These are phyloP conservation scores for Neurospora cerealis DNA, from an alignment of 495 filamentous ascomycete genomes.

Conservation along the genomic window DNA sequence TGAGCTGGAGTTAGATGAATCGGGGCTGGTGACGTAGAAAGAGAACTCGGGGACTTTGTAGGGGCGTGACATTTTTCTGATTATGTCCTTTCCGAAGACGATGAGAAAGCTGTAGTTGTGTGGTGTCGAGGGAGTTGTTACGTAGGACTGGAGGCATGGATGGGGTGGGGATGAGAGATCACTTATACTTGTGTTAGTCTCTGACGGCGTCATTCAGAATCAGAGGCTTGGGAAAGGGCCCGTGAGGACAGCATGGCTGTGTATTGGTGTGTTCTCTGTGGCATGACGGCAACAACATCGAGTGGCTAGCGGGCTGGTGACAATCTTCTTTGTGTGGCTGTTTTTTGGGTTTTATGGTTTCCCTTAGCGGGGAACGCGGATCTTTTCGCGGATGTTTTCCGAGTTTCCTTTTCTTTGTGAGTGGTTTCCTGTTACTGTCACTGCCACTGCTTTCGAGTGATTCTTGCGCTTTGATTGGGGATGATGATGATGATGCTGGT, in stretches of 20 bases:
- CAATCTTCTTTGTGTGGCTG: neutral
- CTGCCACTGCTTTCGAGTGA: neutral
- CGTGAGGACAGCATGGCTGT: neutral
- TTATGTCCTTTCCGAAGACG: neutral
- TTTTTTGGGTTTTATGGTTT: neutral
- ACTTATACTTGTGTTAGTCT: neutral
- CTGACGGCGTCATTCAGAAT: neutral
- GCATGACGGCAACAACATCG: neutral
- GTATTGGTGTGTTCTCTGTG: neutral
- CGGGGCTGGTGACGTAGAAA: neutral
- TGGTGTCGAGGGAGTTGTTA: neutral
- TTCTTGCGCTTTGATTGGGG: neutral
- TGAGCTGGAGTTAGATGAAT: neutral
- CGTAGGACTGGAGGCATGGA: neutral
- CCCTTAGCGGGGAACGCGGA: neutral
- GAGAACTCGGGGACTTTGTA: neutral
- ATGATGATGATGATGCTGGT: neutral
- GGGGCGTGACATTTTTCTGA: neutral
- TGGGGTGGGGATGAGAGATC: neutral
- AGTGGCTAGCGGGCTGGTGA: neutral
- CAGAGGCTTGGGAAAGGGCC: neutral
- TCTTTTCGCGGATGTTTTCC: neutral
- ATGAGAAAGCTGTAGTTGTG: neutral
- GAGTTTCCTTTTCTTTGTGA: neutral
- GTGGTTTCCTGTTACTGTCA: neutral